Base-by-base conservation (phyloP, 495 filamentous ascomycete species). In the Platismatia glauca region DNA sequence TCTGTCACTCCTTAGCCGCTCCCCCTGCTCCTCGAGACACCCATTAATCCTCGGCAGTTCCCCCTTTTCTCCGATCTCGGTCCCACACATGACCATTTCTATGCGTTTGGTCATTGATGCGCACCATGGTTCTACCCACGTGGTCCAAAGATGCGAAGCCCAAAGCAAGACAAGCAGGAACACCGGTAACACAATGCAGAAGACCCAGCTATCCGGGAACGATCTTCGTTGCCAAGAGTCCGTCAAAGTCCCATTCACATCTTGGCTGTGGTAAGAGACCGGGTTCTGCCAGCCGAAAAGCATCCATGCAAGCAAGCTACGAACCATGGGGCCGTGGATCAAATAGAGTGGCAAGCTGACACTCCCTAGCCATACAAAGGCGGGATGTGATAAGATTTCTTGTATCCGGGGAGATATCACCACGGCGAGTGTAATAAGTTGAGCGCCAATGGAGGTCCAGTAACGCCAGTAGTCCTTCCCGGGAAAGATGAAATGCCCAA, bases 281-380 rank as follows among this genome's bases (percentile, higher is more conserved):
- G 58, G 58, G 24, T 56, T 59, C 7, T 58, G 50, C 43, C 57
- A 55, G 20, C 67, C 66, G 35, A 64, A 70, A 13, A 70, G 48
- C 67, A 70, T 66, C 68, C 68, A 70, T 16, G 41, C 55, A 35
- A 70, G 44, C 8, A 69, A 20, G 33, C 58, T 66, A 18, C 67
- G 66, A n/a, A 70, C 58, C 35, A 71, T n/a, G 13, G 60, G 61
- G 4, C 66, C 68, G 59, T 71, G 69, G 20, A 71, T 57, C 18
- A 71, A 41, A 43, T 69, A 71, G 2, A 71, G 38, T 4, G 69
- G 59, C 50, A 68, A 66, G 13, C 66, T 66, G 3, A 67, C 34
- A 16, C 52, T 57, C 5, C 69, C 69, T 2, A 71, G 58, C 68
- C 68, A 70, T 35, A 66, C 43, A 4, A 70, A 50, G 5, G 53